Base-by-base conservation (phyloP, 2,329 filamentous ascomycete species). In the Pseudogymnoascus sp. region DNA sequence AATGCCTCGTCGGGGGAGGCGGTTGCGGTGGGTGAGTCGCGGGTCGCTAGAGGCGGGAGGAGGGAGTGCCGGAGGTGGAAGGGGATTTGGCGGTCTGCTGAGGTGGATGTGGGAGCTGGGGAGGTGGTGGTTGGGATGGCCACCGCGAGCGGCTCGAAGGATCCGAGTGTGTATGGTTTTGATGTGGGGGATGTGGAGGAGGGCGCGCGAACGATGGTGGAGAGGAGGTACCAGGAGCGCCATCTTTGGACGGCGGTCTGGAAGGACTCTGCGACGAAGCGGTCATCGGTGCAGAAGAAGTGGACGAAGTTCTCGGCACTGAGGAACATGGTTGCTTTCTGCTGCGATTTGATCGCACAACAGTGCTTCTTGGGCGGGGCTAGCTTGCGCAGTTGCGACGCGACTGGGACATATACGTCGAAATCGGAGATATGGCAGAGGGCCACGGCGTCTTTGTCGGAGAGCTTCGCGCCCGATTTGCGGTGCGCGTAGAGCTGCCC, bases 171-270 rank as follows among this genome's bases (percentile, higher is more conserved):
- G 78, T 79, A 89, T 61, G 76, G 83, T 68, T 72, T 79, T 64
- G 81, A 78, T 37, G 81, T 80, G 2, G 77, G 69, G 1, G 78
- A 79, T 45, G 73, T 74, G 25, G 40, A 2, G 21, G 40, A 12
- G 39, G 36, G 12, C 12, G 39, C 40, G 21, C 40, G 40, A 12
- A 21, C 84, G 70, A 87, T 82, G 64, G 86, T 85, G 67, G 90
- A 87, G 45, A 90, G 88, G 6, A 97, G 76, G 70, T 96, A 96
- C 91, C 92, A 96, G 73, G 90, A 95, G 63, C 93, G 84, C 92
- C 92, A 97, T 39, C 77, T 77, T 65, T 96, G 91, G 1, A 96
- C 80, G 25, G 82, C 80, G 13, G 82, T 78, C 69, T 88, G 86
- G 75, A 93, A 96, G 12, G 78, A 76, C n/a, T 82, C 80, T 0